Conservation (phyloP, 257 asterid genomes). For the Ilex asprella region DNA sequence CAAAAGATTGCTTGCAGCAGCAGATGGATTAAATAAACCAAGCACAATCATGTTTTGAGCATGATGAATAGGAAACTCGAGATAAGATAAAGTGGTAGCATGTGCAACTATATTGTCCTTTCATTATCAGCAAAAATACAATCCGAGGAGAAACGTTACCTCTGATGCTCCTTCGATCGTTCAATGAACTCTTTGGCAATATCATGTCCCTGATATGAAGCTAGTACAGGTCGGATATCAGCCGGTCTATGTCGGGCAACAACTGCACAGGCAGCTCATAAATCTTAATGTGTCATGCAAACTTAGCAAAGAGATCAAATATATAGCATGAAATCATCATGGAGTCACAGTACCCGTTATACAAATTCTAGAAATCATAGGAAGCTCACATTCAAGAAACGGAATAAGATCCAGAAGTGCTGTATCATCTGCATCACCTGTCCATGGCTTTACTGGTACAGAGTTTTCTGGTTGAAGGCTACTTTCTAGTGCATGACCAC, state of each 20-base stretch:
- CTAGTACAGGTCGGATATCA: conserved; percentile 75
- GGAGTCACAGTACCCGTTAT: neutral
- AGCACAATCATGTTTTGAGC: too few species aligned
- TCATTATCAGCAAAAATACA: neutral
- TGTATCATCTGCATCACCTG: conserved; percentile 83
- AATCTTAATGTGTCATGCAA: neutral
- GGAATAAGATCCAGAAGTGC: conserved; percentile 80
- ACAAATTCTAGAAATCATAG: neutral
- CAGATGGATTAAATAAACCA: too few species aligned
- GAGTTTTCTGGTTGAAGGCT: conserved; percentile 81
- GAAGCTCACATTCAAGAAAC: conserved; percentile 77
- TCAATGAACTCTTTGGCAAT: conserved; percentile 78
- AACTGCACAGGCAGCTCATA: conserved; percentile 33
- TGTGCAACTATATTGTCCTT: neutral
- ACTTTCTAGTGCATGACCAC: conserved; percentile 71
- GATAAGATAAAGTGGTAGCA: too few species aligned
- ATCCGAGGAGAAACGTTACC: conserved; percentile 30
- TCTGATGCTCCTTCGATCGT: conserved; percentile 69
- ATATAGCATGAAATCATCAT: neutral
- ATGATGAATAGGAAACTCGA: too few species aligned
- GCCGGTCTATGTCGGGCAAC: conserved; percentile 68
- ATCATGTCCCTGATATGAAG: conserved; percentile 82
- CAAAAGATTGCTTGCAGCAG: too few species aligned
- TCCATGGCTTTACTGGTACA: conserved; percentile 62
- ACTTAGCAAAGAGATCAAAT: neutral